phyloP scores from a whole-genome alignment of 2,329 filamentous ascomycete species.

The Colletotrichum simmondsii region DNA sequence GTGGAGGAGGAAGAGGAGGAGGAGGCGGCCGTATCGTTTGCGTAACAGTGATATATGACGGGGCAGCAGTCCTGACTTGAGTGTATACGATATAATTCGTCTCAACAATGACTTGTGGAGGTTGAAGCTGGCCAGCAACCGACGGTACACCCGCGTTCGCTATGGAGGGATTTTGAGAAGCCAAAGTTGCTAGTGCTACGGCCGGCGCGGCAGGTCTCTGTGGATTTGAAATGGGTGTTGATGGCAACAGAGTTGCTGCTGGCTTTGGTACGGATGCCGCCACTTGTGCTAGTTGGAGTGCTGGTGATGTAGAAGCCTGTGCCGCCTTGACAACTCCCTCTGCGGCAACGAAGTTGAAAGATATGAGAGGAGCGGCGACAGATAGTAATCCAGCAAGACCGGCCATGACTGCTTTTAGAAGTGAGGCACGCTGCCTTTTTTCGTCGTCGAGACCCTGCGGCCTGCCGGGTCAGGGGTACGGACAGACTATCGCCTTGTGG shows the following conservation, averaged over 20 bases:
- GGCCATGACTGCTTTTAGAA: conserved; percentile 12
- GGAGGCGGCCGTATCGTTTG: not conserved
- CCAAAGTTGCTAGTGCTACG: not conserved
- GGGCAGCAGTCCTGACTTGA: not conserved
- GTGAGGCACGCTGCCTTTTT: not conserved
- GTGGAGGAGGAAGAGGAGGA: not conserved
- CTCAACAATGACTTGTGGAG: conserved; percentile 20
- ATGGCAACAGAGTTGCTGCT: not conserved
- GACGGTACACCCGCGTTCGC: not conserved
- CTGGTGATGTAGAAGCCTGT: not conserved
- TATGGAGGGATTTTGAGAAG: not conserved
- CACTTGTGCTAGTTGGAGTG: not conserved
- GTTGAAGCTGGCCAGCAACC: not conserved
- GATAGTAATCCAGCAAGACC: not conserved
- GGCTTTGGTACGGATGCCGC: not conserved
- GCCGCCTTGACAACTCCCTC: not conserved
- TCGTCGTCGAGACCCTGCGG: not conserved
- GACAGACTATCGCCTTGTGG: not conserved
- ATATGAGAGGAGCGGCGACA: conserved; percentile 2
- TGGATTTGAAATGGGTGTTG: not conserved
- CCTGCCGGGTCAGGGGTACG: conserved; percentile 5
- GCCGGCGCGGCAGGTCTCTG: not conserved
- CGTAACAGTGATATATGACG: conserved; percentile 12
- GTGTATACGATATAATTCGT: conserved; percentile 19
- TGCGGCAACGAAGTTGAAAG: not conserved